phyloP scores from a whole-genome alignment of 1,284 basidiomycete species.

The Sanguinoderma infundibulare region DNA sequence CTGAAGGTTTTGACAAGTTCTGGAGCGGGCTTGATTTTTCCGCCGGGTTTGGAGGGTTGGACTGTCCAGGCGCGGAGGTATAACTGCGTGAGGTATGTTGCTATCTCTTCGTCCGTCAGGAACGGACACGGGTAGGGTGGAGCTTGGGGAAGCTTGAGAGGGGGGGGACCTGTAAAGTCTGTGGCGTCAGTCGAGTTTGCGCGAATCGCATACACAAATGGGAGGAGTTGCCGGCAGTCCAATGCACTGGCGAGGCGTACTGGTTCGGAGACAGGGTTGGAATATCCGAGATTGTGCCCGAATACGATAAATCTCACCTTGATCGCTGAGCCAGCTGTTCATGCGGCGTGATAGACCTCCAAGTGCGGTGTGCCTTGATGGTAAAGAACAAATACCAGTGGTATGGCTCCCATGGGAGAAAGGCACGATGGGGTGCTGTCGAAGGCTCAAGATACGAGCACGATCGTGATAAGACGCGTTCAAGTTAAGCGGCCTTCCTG shows the following conservation, averaged over 20 bases:
- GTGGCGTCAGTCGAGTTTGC: neutral
- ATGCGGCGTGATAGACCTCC: neutral
- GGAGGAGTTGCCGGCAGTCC: no score
- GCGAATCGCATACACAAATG: no score
- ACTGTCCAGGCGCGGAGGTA: conserved; percentile 41
- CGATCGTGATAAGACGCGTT: neutral
- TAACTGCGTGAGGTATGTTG: conserved; percentile 36
- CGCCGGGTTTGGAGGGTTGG: conserved; percentile 21
- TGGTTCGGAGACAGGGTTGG: neutral
- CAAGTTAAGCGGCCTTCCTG: neutral
- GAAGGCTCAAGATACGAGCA: neutral
- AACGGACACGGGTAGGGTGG: conserved; percentile 31
- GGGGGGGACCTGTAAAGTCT: neutral
- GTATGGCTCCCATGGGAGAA: neutral
- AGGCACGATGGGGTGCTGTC: neutral
- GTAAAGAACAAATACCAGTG: neutral
- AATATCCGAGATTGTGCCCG: neutral
- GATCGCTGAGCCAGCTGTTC: neutral
- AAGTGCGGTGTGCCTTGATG: neutral
- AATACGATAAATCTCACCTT: neutral
- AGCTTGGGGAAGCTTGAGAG: conserved; percentile 19
- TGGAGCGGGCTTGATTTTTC: conserved; percentile 3
- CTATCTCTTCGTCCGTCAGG: conserved; percentile 34
- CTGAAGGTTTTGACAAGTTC: conserved; percentile 32
- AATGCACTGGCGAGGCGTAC: no score